Evolutionary conservation across 2,329 filamentous ascomycete genomes (phyloP).

Genomic region (Xylariaceae sp.): DNA sequence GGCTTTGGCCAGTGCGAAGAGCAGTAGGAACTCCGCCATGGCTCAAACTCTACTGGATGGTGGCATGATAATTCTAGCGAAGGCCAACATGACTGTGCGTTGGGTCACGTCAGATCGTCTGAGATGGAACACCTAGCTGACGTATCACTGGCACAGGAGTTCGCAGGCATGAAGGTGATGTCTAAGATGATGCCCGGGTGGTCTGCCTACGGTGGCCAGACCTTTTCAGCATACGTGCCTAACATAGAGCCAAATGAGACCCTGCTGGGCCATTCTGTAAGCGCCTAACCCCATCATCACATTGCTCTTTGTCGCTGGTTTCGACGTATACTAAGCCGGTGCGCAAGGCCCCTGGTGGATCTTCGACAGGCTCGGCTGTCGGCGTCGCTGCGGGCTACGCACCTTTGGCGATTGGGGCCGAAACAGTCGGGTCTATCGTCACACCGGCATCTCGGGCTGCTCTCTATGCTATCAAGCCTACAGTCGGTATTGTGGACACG

Average conservation of each 20-base stretch:
- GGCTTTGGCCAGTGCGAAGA: conserved; percentile 11
- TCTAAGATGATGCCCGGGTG: conserved; percentile 19
- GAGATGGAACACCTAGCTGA: background rate
- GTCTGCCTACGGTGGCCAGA: conserved; percentile 28
- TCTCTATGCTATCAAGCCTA: conserved; percentile 30
- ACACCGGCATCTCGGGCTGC: conserved; percentile 20
- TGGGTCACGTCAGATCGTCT: background rate
- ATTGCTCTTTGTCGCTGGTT: conserved; percentile 1
- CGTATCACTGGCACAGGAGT: background rate
- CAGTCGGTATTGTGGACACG: conserved; percentile 13
- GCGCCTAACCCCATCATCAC: background rate
- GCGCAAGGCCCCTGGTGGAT: conserved; percentile 31
- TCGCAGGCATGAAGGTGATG: conserved; percentile 6
- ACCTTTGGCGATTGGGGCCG: conserved; percentile 33
- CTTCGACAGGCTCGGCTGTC: conserved; percentile 35
- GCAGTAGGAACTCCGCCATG: conserved; percentile 2
- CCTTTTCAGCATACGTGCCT: conserved; percentile 28
- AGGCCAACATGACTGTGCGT: conserved; percentile 26
- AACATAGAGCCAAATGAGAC: conserved; percentile 20
- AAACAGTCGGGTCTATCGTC: conserved; percentile 33
- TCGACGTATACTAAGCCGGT: background rate
- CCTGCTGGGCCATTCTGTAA: conserved; percentile 18
- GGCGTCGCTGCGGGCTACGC: conserved; percentile 30
- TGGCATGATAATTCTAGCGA: conserved; percentile 26
- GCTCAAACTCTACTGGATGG: conserved; percentile 16